phyloP scores from a whole-genome alignment of 2,329 filamentous ascomycete genomes.

The Penicillium sp. region DNA sequence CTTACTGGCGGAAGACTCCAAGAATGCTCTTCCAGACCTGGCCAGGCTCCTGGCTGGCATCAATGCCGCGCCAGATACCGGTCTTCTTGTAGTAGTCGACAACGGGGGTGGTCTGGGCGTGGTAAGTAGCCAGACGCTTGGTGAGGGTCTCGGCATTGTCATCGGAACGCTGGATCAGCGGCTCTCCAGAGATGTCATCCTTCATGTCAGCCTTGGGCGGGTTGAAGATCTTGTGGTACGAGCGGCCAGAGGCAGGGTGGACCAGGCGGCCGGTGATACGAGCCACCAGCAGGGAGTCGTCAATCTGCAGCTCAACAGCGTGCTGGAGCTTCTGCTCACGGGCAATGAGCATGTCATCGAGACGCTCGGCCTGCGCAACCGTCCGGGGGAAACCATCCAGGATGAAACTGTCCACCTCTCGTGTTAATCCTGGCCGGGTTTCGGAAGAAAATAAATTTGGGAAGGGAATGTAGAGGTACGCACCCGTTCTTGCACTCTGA shows the following conservation, averaged over 20 bases:
- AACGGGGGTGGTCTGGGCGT: slow-evolving; percentile 88
- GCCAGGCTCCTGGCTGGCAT: slow-evolving; percentile 92
- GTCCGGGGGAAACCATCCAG: slow-evolving; percentile 98
- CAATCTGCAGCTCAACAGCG: slow-evolving; percentile 94
- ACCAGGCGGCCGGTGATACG: slow-evolving; percentile 95
- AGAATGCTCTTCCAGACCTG: slow-evolving; percentile 94
- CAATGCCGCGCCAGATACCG: slow-evolving; percentile 93
- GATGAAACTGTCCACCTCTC: slow-evolving; percentile 70
- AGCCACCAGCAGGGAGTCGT: slow-evolving; percentile 87
- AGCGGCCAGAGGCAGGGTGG: slow-evolving; percentile 92
- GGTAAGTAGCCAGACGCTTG: slow-evolving; percentile 92
- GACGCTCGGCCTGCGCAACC: slow-evolving; percentile 88
- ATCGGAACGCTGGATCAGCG: slow-evolving; percentile 91
- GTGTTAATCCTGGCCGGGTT: background rate
- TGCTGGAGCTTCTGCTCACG: slow-evolving; percentile 86
- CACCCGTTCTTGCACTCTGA: slow-evolving; percentile 95
- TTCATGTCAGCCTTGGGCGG: slow-evolving; percentile 92
- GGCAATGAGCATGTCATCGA: slow-evolving; percentile 83
- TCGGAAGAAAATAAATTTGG: background rate
- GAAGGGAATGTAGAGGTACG: slow-evolving; percentile 28
- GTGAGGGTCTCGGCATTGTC: slow-evolving; percentile 95
- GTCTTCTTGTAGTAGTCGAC: slow-evolving; percentile 96
- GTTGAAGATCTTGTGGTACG: slow-evolving; percentile 99
- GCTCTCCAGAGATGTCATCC: slow-evolving; percentile 95
- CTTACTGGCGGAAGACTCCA: slow-evolving; percentile 69